Percentiles rank a stretch among this genome's conserved stretches.
Conservation (phyloP, 2,329 filamentous ascomycete genomes). For the Beauveria asiatica region DNA sequence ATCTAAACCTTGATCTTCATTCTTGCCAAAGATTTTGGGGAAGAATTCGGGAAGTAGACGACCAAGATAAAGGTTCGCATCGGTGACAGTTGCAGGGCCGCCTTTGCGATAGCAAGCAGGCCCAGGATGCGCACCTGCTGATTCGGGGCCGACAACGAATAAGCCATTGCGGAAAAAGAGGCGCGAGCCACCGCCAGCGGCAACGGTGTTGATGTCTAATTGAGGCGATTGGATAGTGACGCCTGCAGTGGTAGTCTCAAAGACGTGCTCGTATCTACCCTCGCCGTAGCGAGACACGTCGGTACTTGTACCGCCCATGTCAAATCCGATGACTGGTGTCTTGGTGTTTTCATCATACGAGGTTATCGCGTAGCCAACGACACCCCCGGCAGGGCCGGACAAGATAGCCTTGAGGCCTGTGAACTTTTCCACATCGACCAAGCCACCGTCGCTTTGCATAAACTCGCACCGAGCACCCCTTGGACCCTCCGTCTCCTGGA, state of each 20-base stretch:
- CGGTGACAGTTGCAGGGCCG: conserved; percentile 84
- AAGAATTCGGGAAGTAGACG: conserved; percentile 85
- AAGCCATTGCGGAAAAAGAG: conserved; percentile 85
- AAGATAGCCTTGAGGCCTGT: conserved; percentile 79
- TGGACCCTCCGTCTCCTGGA: conserved; percentile 54
- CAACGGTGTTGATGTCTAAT: conserved; percentile 90
- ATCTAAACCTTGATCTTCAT: conserved; percentile 76
- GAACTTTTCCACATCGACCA: conserved; percentile 70
- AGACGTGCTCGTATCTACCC: conserved; percentile 85
- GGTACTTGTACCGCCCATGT: conserved; percentile 91
- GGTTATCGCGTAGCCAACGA: conserved; percentile 86
- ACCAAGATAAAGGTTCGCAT: conserved; percentile 81
- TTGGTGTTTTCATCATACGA: conserved; percentile 78
- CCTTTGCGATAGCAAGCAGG: conserved; percentile 88
- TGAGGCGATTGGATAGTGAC: conserved; percentile 89
- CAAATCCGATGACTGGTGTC: conserved; percentile 85
- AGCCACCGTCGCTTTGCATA: conserved; percentile 79
- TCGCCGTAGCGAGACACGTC: conserved; percentile 83
- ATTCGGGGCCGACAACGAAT: conserved; percentile 85
- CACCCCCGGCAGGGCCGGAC: conserved; percentile 85
- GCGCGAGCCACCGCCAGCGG: conserved; percentile 76
- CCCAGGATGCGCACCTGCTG: conserved; percentile 79
- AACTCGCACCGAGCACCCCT: conserved; percentile 82
- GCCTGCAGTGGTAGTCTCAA: conserved; percentile 89
- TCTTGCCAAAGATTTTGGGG: conserved; percentile 87